A percentile compares a stretch with the other conserved stretches of the same genome.
Conservation (phyloP, 768 basidiomycete species). For the Gyrodon lividus region DNA sequence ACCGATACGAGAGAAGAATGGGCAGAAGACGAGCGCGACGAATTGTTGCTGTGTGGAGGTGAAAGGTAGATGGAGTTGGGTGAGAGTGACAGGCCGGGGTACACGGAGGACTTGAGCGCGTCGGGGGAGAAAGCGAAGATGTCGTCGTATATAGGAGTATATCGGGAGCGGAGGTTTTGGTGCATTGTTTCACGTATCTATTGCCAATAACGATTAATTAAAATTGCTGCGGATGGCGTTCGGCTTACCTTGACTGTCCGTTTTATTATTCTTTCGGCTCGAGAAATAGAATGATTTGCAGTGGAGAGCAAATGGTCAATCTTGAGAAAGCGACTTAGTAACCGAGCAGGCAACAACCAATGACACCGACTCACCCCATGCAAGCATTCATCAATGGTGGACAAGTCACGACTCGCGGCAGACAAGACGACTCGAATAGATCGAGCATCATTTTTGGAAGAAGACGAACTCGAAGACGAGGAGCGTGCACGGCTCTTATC, state of each 20-base stretch:
- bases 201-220: neutral
- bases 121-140: conserved; percentile 20
- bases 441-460: conserved; percentile 39
- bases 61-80: conserved; percentile 22
- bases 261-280: conserved; percentile 56
- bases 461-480: conserved; percentile 2
- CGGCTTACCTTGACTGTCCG: conserved; percentile 52
- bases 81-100: conserved; percentile 1
- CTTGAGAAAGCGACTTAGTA: conserved; percentile 30
- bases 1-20: conserved; percentile 45
- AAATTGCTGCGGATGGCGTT: conserved; percentile 4
- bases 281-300: conserved; percentile 54
- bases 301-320: conserved; percentile 56
- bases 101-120: conserved; percentile 1
- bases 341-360: conserved; percentile 7
- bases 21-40: conserved; percentile 27
- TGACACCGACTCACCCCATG: conserved; percentile 43
- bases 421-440: conserved; percentile 50
- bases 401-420: conserved; percentile 56
- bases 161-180: conserved; percentile 38
- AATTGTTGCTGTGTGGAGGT: conserved; percentile 13
- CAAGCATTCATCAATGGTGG: conserved; percentile 52
- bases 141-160: conserved; percentile 19
- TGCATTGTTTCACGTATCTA: conserved; percentile 54
- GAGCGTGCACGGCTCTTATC: conserved; percentile 14